Percentiles rank a stretch among this genome's conserved stretches.
These are phyloP conservation scores for Tephrocybe sp. DNA, from an alignment of 768 basidiomycete species.

Conservation along the genomic window DNA sequence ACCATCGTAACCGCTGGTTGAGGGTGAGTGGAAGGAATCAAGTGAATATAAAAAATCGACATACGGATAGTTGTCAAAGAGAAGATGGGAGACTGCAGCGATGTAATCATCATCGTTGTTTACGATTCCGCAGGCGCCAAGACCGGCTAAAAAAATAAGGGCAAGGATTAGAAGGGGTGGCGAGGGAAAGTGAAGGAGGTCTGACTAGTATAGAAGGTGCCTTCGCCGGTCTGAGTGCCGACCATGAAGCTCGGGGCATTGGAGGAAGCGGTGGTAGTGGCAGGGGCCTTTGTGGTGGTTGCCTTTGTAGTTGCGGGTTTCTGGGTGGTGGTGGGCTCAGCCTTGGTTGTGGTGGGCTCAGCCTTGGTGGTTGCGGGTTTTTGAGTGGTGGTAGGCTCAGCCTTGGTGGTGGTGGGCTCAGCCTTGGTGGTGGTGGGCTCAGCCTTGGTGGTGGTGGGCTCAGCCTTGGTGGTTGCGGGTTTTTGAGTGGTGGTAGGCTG, in stretches of 20 bases:
- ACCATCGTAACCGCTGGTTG: constrained; percentile 48
- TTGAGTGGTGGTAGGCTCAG: constrained; percentile 18
- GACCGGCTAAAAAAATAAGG: constrained; percentile 39
- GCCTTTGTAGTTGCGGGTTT: constrained; percentile 8
- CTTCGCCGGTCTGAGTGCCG: constrained; percentile 52
- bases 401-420: not conserved
- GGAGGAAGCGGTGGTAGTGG: constrained; percentile 13
- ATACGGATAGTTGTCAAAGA: constrained; percentile 63
- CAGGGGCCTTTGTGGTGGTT: constrained; percentile 11
- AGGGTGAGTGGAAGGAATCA: not conserved
- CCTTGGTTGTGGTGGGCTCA: constrained; percentile 16
- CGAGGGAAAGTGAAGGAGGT: constrained; percentile 6
- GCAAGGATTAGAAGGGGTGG: constrained; percentile 1
- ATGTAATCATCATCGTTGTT: constrained; percentile 52
- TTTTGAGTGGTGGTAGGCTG: constrained; percentile 16
- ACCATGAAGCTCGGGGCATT: constrained; percentile 39
- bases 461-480: constrained; percentile 19
- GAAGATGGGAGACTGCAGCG: constrained; percentile 51
- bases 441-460: constrained; percentile 19
- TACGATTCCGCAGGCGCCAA: constrained; percentile 61
- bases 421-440: constrained; percentile 18
- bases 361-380: constrained; percentile 21
- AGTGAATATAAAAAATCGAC: constrained; percentile 21
- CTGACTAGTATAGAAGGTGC: constrained; percentile 52
- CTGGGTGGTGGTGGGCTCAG: constrained; percentile 15